These are phyloP conservation scores for Apiotrichum veenhuisii DNA, from an alignment of 1,284 basidiomycete genomes.

Conservation along the genomic window DNA sequence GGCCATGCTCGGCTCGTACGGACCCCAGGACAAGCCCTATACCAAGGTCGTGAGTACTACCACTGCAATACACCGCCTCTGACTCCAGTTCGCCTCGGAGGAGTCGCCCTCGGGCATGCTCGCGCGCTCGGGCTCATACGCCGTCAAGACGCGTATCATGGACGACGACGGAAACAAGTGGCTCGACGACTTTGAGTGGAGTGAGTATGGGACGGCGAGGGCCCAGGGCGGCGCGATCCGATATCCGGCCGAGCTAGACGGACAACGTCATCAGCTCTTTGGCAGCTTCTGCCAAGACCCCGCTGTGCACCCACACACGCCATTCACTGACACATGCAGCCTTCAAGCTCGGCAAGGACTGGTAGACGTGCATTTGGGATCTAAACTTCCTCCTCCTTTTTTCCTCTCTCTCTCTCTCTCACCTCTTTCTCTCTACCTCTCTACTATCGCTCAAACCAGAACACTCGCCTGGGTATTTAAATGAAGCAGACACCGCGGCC, in stretches of 20 bases:
- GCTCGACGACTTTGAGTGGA: constrained; percentile 51
- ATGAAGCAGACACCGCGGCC: too few relatives aligned
- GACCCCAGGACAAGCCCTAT: constrained; percentile 48
- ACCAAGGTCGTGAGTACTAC: constrained; percentile 48
- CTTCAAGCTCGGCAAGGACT: constrained; percentile 49
- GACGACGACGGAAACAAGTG: constrained; percentile 54
- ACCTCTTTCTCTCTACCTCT: too few relatives aligned
- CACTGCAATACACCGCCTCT: neutral
- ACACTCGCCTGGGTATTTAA: too few relatives aligned
- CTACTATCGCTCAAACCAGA: too few relatives aligned
- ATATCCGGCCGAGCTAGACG: too few relatives aligned
- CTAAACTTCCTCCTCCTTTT: neutral
- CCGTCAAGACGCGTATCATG: constrained; percentile 53
- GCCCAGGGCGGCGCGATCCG: too few relatives aligned
- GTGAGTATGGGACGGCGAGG: constrained; percentile 20
- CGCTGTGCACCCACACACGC: too few relatives aligned
- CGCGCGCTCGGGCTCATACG: constrained; percentile 54
- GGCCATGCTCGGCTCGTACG: constrained; percentile 56
- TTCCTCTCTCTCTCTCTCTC: neutral
- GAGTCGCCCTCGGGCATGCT: constrained; percentile 56
- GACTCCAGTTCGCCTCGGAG: constrained; percentile 48
- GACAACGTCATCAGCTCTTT: too few relatives aligned
- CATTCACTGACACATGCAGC: constrained; percentile 22
- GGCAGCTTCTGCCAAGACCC: too few relatives aligned
- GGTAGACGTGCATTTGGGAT: constrained; percentile 24